phyloP scores from a whole-genome alignment of 768 basidiomycete genomes.

The Zangia roseola region DNA sequence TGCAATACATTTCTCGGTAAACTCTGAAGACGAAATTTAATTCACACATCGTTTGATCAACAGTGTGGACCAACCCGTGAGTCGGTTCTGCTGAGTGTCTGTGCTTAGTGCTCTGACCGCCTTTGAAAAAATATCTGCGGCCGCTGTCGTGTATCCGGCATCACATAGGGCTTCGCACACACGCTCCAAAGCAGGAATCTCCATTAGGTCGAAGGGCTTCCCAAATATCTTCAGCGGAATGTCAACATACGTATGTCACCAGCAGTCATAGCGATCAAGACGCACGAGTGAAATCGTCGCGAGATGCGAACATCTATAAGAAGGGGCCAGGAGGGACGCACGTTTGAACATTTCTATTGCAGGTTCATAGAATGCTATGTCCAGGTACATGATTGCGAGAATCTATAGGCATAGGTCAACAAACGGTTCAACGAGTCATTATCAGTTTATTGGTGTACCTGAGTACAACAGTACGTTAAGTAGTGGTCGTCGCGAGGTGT shows the following conservation, averaged over 20 bases:
- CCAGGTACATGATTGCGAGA: too few species aligned
- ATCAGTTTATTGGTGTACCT: too few species aligned
- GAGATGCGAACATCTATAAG: background rate
- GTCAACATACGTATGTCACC: background rate
- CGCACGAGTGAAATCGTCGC: constrained; percentile 1
- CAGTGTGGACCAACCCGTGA: background rate
- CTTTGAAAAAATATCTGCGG: background rate
- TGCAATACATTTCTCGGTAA: background rate
- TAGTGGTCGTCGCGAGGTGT: too few species aligned
- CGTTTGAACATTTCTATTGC: too few species aligned
- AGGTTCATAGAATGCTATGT: too few species aligned
- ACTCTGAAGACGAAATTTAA: background rate
- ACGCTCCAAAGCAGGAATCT: background rate
- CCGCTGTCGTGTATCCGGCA: background rate
- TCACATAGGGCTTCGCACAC: background rate
- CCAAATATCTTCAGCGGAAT: constrained; percentile 1
- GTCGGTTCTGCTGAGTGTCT: background rate
- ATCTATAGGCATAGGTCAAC: too few species aligned
- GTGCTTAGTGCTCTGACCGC: background rate
- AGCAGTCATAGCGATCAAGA: background rate
- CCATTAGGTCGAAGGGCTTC: background rate
- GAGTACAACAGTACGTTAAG: too few species aligned
- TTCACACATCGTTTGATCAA: background rate
- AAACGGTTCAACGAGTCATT: too few species aligned
- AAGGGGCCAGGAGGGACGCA: too few species aligned